Evolutionary conservation across 129 eudicot species (phyloP).

Genomic region (Ambrosia artemisiifolia): DNA sequence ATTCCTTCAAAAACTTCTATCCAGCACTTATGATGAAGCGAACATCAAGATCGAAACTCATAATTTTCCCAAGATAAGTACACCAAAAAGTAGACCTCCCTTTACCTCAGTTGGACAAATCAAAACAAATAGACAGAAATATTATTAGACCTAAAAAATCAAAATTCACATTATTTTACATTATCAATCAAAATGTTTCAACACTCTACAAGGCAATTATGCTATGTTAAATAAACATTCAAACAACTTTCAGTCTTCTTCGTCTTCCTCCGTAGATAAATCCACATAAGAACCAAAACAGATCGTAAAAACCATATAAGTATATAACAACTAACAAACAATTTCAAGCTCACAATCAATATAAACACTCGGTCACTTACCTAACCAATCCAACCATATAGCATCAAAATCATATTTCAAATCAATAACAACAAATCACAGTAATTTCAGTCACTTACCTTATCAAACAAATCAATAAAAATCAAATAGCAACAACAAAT

Average conservation of each 20-base stretch:
- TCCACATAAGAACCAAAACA: background rate
- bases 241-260: too few relatives aligned
- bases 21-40: constrained; percentile 49
- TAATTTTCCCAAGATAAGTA: constrained; percentile 24
- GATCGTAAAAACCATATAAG: background rate
- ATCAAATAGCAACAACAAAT: background rate
- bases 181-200: background rate
- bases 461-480: background rate
- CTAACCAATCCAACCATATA: constrained; percentile 5
- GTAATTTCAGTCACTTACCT: too few relatives aligned
- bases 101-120: constrained; percentile 31
- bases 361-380: background rate
- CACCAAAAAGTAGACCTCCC: constrained; percentile 25
- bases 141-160: constrained; percentile 29
- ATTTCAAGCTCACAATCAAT: background rate
- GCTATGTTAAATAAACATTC: background rate
- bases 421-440: background rate
- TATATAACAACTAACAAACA: background rate
- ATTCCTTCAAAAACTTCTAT: constrained; percentile 53
- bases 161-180: background rate
- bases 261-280: background rate
- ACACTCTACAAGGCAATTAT: background rate
- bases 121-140: constrained; percentile 16
- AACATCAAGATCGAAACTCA: constrained; percentile 39
- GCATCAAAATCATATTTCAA: constrained; percentile 1